Percentiles rank a stretch among this genome's conserved stretches.
These are phyloP conservation scores for Nicotiana benthamiana DNA, from an alignment of 257 asterid genomes.

Conservation along the genomic window DNA sequence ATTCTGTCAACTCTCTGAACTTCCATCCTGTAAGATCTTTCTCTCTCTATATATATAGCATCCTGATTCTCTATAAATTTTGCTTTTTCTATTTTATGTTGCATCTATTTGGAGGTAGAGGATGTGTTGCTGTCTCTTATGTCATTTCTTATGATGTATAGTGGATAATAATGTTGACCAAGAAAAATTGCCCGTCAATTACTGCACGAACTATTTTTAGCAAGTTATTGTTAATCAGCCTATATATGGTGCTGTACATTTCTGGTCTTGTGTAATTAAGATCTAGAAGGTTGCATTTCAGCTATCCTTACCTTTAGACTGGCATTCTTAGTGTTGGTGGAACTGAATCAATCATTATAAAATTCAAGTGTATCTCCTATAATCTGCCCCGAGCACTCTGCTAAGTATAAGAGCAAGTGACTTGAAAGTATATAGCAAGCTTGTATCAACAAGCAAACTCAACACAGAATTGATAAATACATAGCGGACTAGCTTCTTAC, in stretches of 20 bases:
- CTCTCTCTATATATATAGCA: not conserved
- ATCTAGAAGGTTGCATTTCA: not conserved
- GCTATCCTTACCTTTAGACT: not conserved
- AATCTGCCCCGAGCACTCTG: not conserved
- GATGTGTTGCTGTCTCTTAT: not conserved
- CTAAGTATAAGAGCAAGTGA: not conserved
- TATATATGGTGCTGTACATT: not conserved
- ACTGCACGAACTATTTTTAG: not conserved
- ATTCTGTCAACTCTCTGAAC: slow-evolving; percentile 83
- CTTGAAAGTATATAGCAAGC: not conserved
- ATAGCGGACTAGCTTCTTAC: not conserved
- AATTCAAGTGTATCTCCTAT: too few relatives aligned
- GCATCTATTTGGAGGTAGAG: slow-evolving; percentile 1
- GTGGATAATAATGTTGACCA: not conserved
- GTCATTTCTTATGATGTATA: not conserved
- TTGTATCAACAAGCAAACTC: not conserved
- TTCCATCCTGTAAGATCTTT: slow-evolving; percentile 85
- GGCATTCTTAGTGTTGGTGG: not conserved
- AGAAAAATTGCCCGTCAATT: not conserved
- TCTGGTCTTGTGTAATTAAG: not conserved
- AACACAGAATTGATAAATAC: not conserved
- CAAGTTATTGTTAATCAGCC: not conserved
- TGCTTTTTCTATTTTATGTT: not conserved
- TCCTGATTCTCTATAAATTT: not conserved
- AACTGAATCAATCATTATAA: too few relatives aligned